A percentile compares a stretch with the other conserved stretches of the same genome.
phyloP scores from a whole-genome alignment of 83 land plant species.

The Diphasiastrum complanatum region DNA sequence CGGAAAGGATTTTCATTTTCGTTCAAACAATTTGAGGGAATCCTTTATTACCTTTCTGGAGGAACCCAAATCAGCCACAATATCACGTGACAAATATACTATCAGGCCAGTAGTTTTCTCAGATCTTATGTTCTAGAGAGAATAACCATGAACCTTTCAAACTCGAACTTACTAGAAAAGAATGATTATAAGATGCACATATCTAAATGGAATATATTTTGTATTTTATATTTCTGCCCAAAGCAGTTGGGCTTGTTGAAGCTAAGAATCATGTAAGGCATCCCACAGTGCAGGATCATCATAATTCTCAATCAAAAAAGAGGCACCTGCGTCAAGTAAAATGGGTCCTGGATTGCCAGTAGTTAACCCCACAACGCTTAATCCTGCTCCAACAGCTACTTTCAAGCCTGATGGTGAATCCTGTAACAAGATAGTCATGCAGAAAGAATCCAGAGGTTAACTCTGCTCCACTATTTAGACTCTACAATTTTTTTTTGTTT shows the following conservation, averaged over 20 bases:
- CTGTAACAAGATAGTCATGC: conserved; percentile 22
- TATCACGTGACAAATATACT: too few species aligned
- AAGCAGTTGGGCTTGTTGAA: conserved; percentile 4
- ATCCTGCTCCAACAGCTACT: conserved; percentile 79
- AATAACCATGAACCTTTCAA: too few species aligned
- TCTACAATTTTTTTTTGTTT: neutral
- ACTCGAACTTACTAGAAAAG: too few species aligned
- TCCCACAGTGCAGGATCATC: conserved; percentile 60
- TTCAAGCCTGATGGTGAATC: conserved; percentile 76
- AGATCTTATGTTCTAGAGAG: too few species aligned
- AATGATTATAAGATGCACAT: too few species aligned
- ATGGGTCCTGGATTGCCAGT: conserved; percentile 59
- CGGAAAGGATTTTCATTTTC: too few species aligned
- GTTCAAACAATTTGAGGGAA: too few species aligned
- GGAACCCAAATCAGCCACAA: too few species aligned
- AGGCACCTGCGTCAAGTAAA: conserved; percentile 52
- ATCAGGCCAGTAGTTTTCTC: too few species aligned
- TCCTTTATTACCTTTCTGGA: too few species aligned
- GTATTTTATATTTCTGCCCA: neutral
- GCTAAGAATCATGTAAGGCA: conserved; percentile 32
- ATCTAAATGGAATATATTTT: too few species aligned
- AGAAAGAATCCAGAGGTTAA: neutral
- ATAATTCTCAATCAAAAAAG: conserved; percentile 54
- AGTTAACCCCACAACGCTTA: conserved; percentile 59
- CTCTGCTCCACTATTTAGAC: neutral